phyloP scores from a whole-genome alignment of 768 basidiomycete species.

The Trametes cinnabarina region DNA sequence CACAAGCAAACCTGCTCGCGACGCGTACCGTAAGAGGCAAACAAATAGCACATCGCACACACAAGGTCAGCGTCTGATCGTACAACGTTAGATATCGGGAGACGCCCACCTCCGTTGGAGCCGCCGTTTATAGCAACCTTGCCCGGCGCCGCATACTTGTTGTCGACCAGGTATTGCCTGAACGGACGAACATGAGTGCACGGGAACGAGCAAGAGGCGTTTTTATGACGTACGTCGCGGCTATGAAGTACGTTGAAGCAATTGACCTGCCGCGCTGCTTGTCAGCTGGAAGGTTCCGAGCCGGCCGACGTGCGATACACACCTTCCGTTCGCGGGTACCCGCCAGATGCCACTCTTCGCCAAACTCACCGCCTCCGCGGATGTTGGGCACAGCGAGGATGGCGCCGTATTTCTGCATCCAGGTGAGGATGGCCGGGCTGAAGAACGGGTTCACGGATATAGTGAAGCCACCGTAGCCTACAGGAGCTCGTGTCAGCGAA shows the following conservation, averaged over 20 bases:
- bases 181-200: neutral
- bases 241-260: constrained; percentile 83
- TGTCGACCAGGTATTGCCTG: constrained; percentile 70
- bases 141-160: constrained; percentile 63
- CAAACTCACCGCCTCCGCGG: constrained; percentile 70
- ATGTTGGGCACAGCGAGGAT: constrained; percentile 55
- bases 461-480: constrained; percentile 82
- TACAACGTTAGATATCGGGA: neutral
- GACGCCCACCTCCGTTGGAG: constrained; percentile 69
- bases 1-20: constrained; percentile 61
- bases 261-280: constrained; percentile 47
- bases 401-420: constrained; percentile 67
- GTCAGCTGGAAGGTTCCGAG: neutral
- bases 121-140: constrained; percentile 78
- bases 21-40: neutral
- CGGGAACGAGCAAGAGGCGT: neutral
- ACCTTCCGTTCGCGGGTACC: constrained; percentile 74
- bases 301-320: constrained; percentile 11
- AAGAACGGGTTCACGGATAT: constrained; percentile 73
- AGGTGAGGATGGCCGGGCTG: constrained; percentile 67
- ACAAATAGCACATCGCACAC: neutral
- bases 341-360: constrained; percentile 80
- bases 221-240: constrained; percentile 58
- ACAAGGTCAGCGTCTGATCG: neutral
- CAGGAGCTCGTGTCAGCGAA: neutral